Conservation (phyloP, 345 rosid species). For the Barbarea vulgaris region DNA sequence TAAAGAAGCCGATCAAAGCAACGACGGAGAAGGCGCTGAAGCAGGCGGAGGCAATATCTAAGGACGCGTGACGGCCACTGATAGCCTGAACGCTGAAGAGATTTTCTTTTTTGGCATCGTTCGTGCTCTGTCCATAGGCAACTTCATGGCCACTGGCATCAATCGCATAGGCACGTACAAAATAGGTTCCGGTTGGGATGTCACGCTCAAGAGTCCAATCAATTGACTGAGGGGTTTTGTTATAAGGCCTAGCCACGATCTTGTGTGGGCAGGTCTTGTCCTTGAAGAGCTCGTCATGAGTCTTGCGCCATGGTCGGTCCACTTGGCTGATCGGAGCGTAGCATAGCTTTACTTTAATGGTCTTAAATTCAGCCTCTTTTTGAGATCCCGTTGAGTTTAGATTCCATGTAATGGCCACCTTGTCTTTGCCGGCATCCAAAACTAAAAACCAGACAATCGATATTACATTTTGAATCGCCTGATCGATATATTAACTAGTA, state of each 20-base stretch:
- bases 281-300: slow-evolving; percentile 37
- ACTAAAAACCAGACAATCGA: slow-evolving; percentile 19
- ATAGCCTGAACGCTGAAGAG: slow-evolving; percentile 42
- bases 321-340: slow-evolving; percentile 46
- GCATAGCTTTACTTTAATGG: slow-evolving; percentile 39
- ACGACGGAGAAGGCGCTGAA: slow-evolving; percentile 44
- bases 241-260: slow-evolving; percentile 34
- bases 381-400: slow-evolving; percentile 24
- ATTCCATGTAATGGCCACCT: slow-evolving; percentile 36
- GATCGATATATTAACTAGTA: background rate
- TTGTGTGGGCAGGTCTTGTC: slow-evolving; percentile 49
- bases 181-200: slow-evolving; percentile 44
- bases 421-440: slow-evolving; percentile 34
- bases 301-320: slow-evolving; percentile 50
- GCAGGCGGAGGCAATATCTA: slow-evolving; percentile 44
- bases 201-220: slow-evolving; percentile 38
- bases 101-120: slow-evolving; percentile 19
- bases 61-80: slow-evolving; percentile 42
- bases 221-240: slow-evolving; percentile 12
- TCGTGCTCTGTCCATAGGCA: slow-evolving; percentile 46
- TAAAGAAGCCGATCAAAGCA: slow-evolving; percentile 38
- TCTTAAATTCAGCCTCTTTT: slow-evolving; percentile 16
- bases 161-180: slow-evolving; percentile 42
- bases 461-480: background rate
- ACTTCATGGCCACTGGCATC: slow-evolving; percentile 32